A percentile compares a stretch with the other conserved stretches of the same genome.
Conservation (phyloP, 331 rosid genomes). For the Pyracantha coccinea region DNA sequence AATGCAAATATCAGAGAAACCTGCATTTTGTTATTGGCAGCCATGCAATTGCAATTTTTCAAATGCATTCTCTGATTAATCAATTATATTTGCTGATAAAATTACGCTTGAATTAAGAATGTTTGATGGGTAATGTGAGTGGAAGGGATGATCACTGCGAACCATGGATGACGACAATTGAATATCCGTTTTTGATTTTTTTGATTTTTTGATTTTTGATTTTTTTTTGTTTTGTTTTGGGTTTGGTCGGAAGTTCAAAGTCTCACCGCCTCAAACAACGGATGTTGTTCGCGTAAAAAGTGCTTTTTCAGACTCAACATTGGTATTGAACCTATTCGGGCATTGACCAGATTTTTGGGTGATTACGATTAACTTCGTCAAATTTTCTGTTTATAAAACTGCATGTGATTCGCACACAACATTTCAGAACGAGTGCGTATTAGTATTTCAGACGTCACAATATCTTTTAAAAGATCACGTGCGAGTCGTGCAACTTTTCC, state of each 20-base stretch:
- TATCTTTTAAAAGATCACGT: constrained; percentile 22
- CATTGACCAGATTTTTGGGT: background rate
- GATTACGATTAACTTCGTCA: background rate
- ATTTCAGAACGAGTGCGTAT: background rate
- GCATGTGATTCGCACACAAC: background rate
- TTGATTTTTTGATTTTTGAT: too few relatives aligned
- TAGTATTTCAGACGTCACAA: background rate
- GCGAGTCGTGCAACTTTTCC: too few relatives aligned
- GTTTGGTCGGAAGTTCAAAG: background rate
- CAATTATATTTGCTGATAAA: background rate
- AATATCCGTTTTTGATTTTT: background rate
- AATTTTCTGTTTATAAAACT: too few relatives aligned
- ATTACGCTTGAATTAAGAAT: background rate
- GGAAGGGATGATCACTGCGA: background rate
- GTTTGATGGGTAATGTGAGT: background rate
- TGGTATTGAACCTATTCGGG: background rate
- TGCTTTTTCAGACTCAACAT: background rate
- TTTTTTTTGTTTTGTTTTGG: background rate
- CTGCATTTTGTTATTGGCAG: background rate
- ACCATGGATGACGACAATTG: background rate
- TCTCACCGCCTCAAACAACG: background rate
- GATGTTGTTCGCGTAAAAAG: background rate
- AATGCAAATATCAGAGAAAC: constrained; percentile 20
- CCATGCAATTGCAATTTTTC: background rate
- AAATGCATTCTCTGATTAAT: background rate